Percentiles rank a stretch among this genome's conserved stretches.
Conservation (phyloP, 163 green algal species). For the Chloromonas sp. region DNA sequence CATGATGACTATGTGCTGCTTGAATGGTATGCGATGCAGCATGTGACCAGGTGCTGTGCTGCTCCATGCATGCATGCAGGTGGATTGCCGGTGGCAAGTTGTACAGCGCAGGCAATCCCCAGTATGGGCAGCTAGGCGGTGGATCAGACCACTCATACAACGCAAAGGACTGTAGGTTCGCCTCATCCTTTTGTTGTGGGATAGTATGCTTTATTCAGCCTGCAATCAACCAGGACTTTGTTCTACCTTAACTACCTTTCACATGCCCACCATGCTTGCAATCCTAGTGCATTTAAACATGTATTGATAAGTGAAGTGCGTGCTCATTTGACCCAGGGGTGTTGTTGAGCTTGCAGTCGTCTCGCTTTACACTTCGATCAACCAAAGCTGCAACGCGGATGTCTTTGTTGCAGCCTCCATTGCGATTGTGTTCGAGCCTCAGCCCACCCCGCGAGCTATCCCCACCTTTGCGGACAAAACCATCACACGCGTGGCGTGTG, state of each 20-base stretch:
- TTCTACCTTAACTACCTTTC: not conserved
- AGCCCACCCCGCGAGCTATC: constrained; percentile 72
- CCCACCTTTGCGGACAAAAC: constrained; percentile 50
- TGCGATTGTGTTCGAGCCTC: constrained; percentile 88
- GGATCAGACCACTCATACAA: constrained; percentile 91
- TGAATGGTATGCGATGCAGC: too few relatives aligned
- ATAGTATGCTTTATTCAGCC: not conserved
- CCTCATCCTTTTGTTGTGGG: not conserved
- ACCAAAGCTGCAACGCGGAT: too few relatives aligned
- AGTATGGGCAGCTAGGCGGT: constrained; percentile 93
- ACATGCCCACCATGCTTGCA: too few relatives aligned
- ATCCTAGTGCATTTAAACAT: too few relatives aligned
- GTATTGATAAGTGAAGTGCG: too few relatives aligned
- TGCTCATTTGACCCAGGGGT: too few relatives aligned
- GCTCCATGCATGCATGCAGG: not conserved
- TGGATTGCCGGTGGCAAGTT: constrained; percentile 11
- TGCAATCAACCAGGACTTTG: not conserved
- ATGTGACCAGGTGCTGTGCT: not conserved
- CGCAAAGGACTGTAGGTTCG: constrained; percentile 69
- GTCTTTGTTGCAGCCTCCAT: constrained; percentile 54
- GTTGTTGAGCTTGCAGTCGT: too few relatives aligned
- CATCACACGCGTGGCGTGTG: constrained; percentile 61
- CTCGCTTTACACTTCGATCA: too few relatives aligned
- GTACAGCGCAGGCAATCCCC: constrained; percentile 52
- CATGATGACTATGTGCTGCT: too few relatives aligned